Evolutionary conservation across 257 asterid species (phyloP).

Genomic region (Jasminum sambac): DNA sequence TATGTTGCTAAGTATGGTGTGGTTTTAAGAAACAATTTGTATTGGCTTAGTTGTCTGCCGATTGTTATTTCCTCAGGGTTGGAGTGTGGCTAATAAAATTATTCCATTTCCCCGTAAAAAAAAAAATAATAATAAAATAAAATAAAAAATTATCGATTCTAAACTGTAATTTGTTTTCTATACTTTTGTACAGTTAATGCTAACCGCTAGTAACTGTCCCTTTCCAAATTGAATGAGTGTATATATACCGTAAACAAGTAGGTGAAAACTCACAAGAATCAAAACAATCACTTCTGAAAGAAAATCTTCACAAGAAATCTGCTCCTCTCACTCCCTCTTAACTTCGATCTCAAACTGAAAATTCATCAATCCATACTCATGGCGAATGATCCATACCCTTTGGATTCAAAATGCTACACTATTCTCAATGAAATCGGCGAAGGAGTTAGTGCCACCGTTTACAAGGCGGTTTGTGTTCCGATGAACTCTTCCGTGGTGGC

Average conservation of each 20-base stretch:
- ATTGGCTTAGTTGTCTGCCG: no score
- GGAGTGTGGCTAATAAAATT: no score
- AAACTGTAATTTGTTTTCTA: no score
- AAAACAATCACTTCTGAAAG: constrained; percentile 1
- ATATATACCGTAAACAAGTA: not conserved
- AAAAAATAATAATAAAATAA: no score
- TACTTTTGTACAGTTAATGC: no score
- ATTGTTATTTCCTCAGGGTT: no score
- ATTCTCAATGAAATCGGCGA: constrained; percentile 63
- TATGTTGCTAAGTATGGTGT: no score
- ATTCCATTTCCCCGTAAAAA: no score
- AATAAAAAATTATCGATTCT: no score
- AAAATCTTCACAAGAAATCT: constrained; percentile 16
- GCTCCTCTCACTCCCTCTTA: constrained; percentile 3
- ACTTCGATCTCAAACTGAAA: not conserved
- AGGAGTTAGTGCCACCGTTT: constrained; percentile 73
- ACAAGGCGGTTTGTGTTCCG: constrained; percentile 72
- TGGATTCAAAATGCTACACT: constrained; percentile 41
- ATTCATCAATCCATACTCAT: constrained; percentile 17
- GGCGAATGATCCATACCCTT: constrained; percentile 44
- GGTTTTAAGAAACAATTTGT: no score
- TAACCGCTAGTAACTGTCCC: no score
- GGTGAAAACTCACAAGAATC: constrained; percentile 35
- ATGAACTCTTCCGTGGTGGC: constrained; percentile 58
- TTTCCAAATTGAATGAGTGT: no score